A percentile compares a stretch with the other conserved stretches of the same genome.
Evolutionary conservation across 2,329 filamentous ascomycete species (phyloP).

Genomic region (Colletotrichum eremochloae): DNA sequence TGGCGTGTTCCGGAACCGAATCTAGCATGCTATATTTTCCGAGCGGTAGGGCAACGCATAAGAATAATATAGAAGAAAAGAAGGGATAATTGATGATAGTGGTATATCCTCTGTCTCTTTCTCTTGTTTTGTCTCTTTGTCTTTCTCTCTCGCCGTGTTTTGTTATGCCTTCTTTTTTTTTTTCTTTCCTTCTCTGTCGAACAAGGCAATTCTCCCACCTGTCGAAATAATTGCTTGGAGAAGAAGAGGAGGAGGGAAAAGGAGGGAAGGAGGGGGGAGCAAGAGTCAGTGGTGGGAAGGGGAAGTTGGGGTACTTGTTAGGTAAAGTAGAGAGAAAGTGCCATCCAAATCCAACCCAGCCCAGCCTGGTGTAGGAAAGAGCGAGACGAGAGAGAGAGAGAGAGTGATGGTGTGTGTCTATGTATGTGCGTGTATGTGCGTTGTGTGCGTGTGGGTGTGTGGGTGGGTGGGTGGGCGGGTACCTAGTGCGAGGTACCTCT

Average conservation of each 20-base stretch:
- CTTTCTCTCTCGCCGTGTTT: neutral
- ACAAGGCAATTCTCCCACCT: slow-evolving; percentile 38
- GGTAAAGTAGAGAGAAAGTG: slow-evolving; percentile 23
- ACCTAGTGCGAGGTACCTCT: slow-evolving; percentile 34
- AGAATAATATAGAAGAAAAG: neutral
- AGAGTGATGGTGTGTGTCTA: slow-evolving; percentile 17
- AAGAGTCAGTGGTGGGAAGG: slow-evolving; percentile 37
- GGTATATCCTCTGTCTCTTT: neutral
- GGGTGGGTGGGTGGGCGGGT: slow-evolving; percentile 30
- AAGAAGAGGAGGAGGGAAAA: slow-evolving; percentile 18
- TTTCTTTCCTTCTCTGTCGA: slow-evolving; percentile 27
- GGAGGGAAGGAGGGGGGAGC: slow-evolving; percentile 19
- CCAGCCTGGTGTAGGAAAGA: slow-evolving; percentile 35
- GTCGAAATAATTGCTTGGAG: slow-evolving; percentile 42
- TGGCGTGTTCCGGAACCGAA: slow-evolving; percentile 37
- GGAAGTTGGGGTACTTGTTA: slow-evolving; percentile 42
- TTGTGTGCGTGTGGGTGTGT: slow-evolving; percentile 22
- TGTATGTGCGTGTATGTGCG: slow-evolving; percentile 5
- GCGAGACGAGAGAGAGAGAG: slow-evolving; percentile 16
- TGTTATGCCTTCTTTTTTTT: neutral
- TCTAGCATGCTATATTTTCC: slow-evolving; percentile 40
- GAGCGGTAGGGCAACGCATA: slow-evolving; percentile 10
- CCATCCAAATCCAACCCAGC: slow-evolving; percentile 33
- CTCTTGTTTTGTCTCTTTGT: neutral
- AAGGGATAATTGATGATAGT: too few relatives aligned